Evolutionary conservation across 306 rosid species (phyloP).

Genomic region (Pterocarpus macrocarpus): DNA sequence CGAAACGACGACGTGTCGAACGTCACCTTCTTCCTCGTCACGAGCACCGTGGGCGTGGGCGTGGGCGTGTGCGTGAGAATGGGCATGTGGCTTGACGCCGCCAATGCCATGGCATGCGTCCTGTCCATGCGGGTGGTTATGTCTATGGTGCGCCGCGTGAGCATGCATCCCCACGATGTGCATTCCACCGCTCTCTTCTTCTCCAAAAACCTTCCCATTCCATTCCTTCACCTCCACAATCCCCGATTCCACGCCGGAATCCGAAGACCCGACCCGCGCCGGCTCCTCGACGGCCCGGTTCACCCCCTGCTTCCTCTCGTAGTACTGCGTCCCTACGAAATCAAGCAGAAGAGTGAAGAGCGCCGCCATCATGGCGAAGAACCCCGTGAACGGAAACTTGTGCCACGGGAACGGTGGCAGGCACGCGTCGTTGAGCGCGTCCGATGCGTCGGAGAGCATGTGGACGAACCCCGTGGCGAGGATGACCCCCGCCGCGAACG

Average conservation of each 20-base stretch:
- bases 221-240: conserved; percentile 24
- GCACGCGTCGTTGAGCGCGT: conserved; percentile 67
- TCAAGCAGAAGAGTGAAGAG: conserved; percentile 84
- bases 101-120: conserved; percentile 68
- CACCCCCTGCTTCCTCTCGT: conserved; percentile 79
- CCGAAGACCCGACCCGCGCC: conserved; percentile 57
- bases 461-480: conserved; percentile 96
- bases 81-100: conserved; percentile 49
- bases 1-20: conserved; percentile 88
- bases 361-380: conserved; percentile 92
- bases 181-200: conserved; percentile 92
- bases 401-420: conserved; percentile 81
- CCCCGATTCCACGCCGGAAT: conserved; percentile 50
- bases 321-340: conserved; percentile 88
- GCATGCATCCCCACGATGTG: conserved; percentile 98
- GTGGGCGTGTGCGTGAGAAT: conserved; percentile 52
- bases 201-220: conserved; percentile 79
- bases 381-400: conserved; percentile 85
- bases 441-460: conserved; percentile 75
- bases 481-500: conserved; percentile 96
- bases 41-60: conserved; percentile 1
- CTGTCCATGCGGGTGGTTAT: conserved; percentile 72
- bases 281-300: conserved; percentile 50
- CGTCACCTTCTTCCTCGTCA: conserved; percentile 59
- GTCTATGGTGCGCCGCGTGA: conserved; percentile 90